These are phyloP conservation scores for Acacia pycnantha DNA, from an alignment of 331 rosid genomes.

Conservation along the genomic window DNA sequence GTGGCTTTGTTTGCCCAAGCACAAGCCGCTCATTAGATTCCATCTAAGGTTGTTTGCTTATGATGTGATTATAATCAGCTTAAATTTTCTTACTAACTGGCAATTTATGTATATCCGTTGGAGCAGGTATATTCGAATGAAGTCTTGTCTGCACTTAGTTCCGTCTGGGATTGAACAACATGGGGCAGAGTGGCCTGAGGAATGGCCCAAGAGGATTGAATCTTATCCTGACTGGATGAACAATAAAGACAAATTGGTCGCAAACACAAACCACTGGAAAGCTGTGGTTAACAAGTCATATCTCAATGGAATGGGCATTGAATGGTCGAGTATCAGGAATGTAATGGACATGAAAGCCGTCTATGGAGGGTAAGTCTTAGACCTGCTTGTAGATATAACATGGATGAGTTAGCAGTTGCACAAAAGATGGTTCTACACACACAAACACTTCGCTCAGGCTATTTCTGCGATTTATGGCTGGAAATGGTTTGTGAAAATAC, in stretches of 20 bases:
- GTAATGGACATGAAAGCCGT: conserved; percentile 96
- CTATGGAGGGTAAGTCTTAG: conserved; percentile 79
- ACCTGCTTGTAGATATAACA: conserved; percentile 20
- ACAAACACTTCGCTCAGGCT: too few species aligned
- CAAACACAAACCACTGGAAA: conserved; percentile 86
- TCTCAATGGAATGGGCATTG: conserved; percentile 82
- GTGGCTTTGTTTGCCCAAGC: not conserved
- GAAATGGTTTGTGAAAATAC: conserved; percentile 23
- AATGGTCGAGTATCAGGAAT: conserved; percentile 82
- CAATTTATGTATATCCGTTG: conserved; percentile 10
- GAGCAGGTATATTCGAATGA: conserved; percentile 70
- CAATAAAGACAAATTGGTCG: conserved; percentile 65
- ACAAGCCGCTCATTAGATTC: not conserved
- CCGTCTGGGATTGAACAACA: conserved; percentile 85
- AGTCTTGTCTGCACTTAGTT: conserved; percentile 75
- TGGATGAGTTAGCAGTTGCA: conserved; percentile 23
- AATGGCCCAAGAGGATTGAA: conserved; percentile 95
- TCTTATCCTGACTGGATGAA: conserved; percentile 80
- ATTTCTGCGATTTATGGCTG: not conserved
- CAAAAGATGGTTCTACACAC: conserved; percentile 16
- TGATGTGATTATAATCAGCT: conserved; percentile 3
- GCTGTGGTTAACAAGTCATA: conserved; percentile 74
- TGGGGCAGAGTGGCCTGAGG: conserved; percentile 99
- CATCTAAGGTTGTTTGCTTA: not conserved
- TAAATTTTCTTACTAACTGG: conserved; percentile 4